These are phyloP conservation scores for Neofusicoccum ribis DNA, from an alignment of 2,329 filamentous ascomycete genomes.

Conservation along the genomic window DNA sequence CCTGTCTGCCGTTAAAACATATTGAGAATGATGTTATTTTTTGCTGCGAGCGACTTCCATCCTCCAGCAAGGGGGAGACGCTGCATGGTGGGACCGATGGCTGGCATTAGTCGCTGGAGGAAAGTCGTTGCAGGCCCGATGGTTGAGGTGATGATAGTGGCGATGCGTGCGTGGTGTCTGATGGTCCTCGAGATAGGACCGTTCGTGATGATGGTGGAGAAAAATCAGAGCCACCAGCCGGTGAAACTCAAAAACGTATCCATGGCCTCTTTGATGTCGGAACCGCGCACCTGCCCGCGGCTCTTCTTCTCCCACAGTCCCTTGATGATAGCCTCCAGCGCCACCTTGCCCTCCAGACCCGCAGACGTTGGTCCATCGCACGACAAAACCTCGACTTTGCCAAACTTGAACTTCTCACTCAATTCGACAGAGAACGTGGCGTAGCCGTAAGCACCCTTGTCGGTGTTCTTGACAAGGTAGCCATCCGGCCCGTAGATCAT, in stretches of 20 bases:
- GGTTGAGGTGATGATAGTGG: background rate
- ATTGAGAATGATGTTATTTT: background rate
- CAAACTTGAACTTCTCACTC: constrained; percentile 36
- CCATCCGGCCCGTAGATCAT: constrained; percentile 24
- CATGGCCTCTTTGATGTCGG: constrained; percentile 38
- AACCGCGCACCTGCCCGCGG: constrained; percentile 31
- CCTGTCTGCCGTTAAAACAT: background rate
- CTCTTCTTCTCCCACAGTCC: constrained; percentile 36
- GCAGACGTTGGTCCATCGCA: constrained; percentile 36
- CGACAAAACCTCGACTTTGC: constrained; percentile 32
- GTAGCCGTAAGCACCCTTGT: constrained; percentile 31
- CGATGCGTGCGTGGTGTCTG: background rate
- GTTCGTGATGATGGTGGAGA: too few species aligned
- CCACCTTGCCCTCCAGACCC: constrained; percentile 29
- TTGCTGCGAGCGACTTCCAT: background rate
- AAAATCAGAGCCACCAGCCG: constrained; percentile 24
- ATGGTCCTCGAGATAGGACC: background rate
- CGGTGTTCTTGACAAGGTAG: background rate
- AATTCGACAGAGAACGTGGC: constrained; percentile 39
- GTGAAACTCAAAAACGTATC: constrained; percentile 36
- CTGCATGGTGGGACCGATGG: background rate
- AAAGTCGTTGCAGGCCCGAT: background rate
- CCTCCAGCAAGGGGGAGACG: background rate
- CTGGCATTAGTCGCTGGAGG: background rate
- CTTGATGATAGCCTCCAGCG: constrained; percentile 29